phyloP scores from a whole-genome alignment of 2,329 filamentous ascomycete species.

The Immersiporthe knoxdaviesiana region DNA sequence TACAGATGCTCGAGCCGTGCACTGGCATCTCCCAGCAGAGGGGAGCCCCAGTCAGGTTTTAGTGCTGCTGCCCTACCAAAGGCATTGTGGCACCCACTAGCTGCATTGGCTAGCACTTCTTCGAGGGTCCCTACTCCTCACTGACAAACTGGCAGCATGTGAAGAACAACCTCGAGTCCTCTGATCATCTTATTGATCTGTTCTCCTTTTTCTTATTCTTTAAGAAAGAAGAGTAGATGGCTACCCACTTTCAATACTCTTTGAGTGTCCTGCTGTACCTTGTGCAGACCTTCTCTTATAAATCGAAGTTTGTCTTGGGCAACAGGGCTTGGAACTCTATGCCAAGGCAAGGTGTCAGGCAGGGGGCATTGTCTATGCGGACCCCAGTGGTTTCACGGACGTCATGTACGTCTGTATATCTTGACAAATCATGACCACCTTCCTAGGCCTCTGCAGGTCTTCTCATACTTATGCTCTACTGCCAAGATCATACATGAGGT shows the following conservation, averaged over 20 bases:
- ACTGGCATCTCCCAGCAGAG: background rate
- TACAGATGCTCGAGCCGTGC: slow-evolving; percentile 13
- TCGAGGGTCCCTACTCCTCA: background rate
- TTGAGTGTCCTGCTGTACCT: background rate
- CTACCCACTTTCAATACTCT: too few relatives aligned
- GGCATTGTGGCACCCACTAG: background rate
- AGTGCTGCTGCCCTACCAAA: background rate
- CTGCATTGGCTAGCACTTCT: background rate
- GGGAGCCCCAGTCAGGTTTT: slow-evolving; percentile 2
- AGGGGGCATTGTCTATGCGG: background rate
- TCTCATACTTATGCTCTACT: background rate
- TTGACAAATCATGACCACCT: background rate
- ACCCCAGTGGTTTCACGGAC: background rate
- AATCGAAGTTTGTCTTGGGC: background rate
- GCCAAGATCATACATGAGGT: background rate
- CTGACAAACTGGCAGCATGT: background rate
- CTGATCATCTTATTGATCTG: background rate
- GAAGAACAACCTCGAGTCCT: background rate
- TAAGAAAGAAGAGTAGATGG: background rate
- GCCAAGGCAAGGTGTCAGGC: background rate
- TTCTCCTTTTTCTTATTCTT: too few relatives aligned
- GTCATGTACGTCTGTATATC: background rate
- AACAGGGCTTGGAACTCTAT: background rate
- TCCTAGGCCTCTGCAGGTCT: background rate
- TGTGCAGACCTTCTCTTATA: background rate